Evolutionary conservation across 2,329 filamentous ascomycete species (phyloP).

Genomic region (Penicillium sp.): DNA sequence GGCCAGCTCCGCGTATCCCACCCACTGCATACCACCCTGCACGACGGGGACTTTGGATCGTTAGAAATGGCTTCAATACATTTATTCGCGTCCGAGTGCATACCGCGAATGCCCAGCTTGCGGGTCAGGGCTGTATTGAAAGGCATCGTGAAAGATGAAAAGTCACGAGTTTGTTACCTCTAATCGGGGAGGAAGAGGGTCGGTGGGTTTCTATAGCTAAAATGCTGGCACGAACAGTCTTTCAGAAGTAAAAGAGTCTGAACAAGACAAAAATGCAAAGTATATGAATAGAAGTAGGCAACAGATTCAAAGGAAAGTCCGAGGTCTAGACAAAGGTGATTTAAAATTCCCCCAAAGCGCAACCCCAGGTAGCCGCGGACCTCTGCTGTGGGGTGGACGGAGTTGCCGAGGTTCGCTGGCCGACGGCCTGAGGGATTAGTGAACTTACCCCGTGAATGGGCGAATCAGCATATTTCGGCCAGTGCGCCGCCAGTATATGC

Average conservation of each 20-base stretch:
- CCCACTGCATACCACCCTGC: conserved; percentile 61
- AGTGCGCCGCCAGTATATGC: neutral
- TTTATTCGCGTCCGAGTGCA: neutral
- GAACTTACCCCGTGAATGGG: conserved; percentile 7
- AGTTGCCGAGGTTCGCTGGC: conserved; percentile 39
- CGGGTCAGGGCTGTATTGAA: conserved; percentile 68
- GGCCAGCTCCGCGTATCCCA: conserved; percentile 58
- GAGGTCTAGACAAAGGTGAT: conserved; percentile 13
- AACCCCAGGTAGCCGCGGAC: conserved; percentile 31
- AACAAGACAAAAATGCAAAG: neutral
- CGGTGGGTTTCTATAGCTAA: conserved; percentile 11
- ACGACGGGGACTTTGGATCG: conserved; percentile 49
- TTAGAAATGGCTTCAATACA: conserved; percentile 8
- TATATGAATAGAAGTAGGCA: conserved; percentile 1
- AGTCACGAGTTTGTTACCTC: conserved; percentile 13
- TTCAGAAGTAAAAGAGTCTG: neutral
- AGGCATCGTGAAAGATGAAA: conserved; percentile 52
- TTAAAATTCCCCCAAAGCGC: conserved; percentile 15
- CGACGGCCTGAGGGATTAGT: neutral
- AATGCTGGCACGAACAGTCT: neutral
- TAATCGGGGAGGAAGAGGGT: conserved; percentile 7
- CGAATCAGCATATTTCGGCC: conserved; percentile 3
- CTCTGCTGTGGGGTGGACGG: conserved; percentile 29
- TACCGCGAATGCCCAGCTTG: conserved; percentile 58
- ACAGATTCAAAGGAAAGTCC: conserved; percentile 9